Conservation (phyloP, 495 filamentous ascomycete species). For the Penicillium coffeae region DNA sequence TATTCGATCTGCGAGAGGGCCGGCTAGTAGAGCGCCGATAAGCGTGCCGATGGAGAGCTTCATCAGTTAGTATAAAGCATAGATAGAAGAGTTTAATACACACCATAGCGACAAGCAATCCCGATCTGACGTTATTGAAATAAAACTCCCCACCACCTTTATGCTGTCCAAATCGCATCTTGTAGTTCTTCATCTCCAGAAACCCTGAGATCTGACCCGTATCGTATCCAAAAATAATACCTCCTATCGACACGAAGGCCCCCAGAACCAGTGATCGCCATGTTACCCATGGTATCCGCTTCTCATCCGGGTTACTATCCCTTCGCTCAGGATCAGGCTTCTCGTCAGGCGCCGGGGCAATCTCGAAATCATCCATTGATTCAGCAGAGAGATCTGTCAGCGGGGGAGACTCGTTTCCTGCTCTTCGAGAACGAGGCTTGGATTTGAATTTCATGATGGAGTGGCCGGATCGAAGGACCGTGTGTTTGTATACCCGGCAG, state of each 20-base stretch:
- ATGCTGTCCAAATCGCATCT: slow-evolving; percentile 38
- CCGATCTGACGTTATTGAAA: slow-evolving; percentile 49
- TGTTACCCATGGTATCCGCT: slow-evolving; percentile 38
- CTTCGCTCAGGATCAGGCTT: background rate
- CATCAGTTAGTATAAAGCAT: background rate
- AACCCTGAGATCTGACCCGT: slow-evolving; percentile 55
- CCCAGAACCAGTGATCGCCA: slow-evolving; percentile 45
- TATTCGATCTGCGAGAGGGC: slow-evolving; percentile 44
- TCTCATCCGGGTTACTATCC: slow-evolving; percentile 21
- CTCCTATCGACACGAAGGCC: slow-evolving; percentile 59
- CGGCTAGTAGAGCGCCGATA: slow-evolving; percentile 59
- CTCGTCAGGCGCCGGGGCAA: background rate
- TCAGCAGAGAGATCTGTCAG: slow-evolving; percentile 9
- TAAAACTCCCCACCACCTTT: slow-evolving; percentile 24
- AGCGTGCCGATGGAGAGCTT: slow-evolving; percentile 59
- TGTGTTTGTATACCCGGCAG: too few species aligned
- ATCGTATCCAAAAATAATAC: slow-evolving; percentile 56
- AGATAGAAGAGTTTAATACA: slow-evolving; percentile 1
- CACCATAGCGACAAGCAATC: slow-evolving; percentile 49
- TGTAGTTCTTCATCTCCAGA: slow-evolving; percentile 55
- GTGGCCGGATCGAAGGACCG: too few species aligned
- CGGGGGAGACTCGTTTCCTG: slow-evolving; percentile 6
- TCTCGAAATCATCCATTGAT: background rate
- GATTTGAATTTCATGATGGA: background rate
- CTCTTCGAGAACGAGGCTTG: background rate